Evolutionary conservation across 257 asterid genomes (phyloP).

Genomic region (Capsicum pubescens): DNA sequence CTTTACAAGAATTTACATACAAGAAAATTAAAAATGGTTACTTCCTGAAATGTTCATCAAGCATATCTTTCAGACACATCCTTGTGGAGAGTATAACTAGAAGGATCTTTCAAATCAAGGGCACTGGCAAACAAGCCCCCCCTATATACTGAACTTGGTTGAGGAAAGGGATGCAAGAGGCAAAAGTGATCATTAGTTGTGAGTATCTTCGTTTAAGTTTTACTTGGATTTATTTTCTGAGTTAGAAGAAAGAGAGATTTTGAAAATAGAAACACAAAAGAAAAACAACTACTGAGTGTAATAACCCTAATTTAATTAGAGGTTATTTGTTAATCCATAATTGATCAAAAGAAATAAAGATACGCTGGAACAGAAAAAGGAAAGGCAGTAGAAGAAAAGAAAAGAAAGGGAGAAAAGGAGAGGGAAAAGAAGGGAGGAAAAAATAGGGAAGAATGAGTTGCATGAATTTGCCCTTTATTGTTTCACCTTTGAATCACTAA

Average conservation of each 20-base stretch:
- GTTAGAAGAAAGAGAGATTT: not conserved
- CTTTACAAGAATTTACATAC: not conserved
- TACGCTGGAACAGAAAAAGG: too few species aligned
- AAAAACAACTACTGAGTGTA: not conserved
- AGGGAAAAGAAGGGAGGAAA: not conserved
- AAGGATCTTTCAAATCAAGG: constrained; percentile 10
- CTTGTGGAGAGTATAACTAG: constrained; percentile 21
- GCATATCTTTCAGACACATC: not conserved
- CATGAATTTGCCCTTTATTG: not conserved
- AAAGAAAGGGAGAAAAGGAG: too few species aligned
- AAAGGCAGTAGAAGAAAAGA: too few species aligned
- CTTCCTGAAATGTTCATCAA: constrained; percentile 4
- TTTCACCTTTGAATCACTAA: not conserved
- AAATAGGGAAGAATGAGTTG: not conserved
- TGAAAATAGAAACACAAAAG: constrained; percentile 8
- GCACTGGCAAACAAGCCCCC: not conserved
- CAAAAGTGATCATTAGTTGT: not conserved
- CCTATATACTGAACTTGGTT: not conserved
- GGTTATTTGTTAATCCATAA: not conserved
- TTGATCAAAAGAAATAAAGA: not conserved
- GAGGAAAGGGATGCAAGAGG: constrained; percentile 8
- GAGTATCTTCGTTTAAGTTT: not conserved
- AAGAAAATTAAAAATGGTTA: not conserved
- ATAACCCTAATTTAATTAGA: not conserved
- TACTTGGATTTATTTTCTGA: not conserved